Evolutionary conservation across 495 filamentous ascomycete species (phyloP).

Genomic region (Hyaloscypha bicolor): DNA sequence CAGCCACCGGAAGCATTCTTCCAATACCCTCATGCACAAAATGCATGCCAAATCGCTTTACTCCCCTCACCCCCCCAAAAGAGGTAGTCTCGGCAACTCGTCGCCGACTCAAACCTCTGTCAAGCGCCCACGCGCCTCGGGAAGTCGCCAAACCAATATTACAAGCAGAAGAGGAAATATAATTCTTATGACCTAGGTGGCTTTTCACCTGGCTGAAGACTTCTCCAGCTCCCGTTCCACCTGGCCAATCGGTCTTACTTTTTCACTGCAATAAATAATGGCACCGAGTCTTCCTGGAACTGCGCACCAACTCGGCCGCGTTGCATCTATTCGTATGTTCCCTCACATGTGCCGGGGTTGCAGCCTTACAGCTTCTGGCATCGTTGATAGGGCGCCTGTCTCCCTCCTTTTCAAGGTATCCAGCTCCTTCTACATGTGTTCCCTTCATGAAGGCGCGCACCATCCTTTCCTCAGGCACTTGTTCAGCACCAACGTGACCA

Average conservation of each 20-base stretch:
- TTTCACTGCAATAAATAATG: constrained; percentile 1
- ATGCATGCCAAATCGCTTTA: neutral
- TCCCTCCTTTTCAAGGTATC: neutral
- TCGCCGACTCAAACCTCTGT: neutral
- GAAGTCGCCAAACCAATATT: neutral
- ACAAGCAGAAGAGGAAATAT: neutral
- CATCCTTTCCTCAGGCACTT: neutral
- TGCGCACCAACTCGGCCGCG: neutral
- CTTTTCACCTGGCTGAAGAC: constrained; percentile 4
- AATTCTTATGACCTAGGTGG: neutral
- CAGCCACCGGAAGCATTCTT: constrained; percentile 20
- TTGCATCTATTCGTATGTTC: neutral
- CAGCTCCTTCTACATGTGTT: neutral
- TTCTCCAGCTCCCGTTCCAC: constrained; percentile 7
- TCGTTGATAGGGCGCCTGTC: neutral
- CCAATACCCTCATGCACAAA: constrained; percentile 3
- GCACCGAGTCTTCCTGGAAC: constrained; percentile 12
- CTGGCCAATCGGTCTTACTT: constrained; percentile 24
- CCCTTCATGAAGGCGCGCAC: neutral
- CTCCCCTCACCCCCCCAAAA: constrained; percentile 4
- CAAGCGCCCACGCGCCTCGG: constrained; percentile 8
- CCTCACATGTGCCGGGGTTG: neutral
- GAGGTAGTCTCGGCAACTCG: neutral
- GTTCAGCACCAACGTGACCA: neutral
- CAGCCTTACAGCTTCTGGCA: neutral